Evolutionary conservation across 768 basidiomycete genomes (phyloP), one percentile per base, ranked within the genome.

Genomic region (Paxillus involutus): DNA sequence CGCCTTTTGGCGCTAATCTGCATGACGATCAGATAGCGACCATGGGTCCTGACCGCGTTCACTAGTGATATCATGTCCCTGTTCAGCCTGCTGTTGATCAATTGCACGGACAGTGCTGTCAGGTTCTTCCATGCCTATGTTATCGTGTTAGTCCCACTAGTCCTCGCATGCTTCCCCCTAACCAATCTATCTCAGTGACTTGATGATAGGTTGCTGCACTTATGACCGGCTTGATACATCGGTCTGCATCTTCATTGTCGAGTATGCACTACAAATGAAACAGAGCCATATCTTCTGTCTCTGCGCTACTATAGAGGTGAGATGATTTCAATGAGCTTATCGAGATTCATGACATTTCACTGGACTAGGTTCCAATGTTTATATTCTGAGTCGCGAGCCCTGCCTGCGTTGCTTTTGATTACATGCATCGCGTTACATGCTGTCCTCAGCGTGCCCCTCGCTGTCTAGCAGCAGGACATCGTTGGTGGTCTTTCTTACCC

Each of bases 161-260:
- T 58, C 17, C 51, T 62, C 51, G 41, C 3, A 52, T 56, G 21
- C 40, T 41, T 44, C 51, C 26, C 19, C 49, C 48, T 60, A n/a
- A 54, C 58, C 50, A 55, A 55, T 51, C 37, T 44, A 17, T 24
- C 47, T 44, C 55, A 80, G 77, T 49, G 78, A 83, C 67, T 63
- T 83, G 46, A 54, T 70, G 2, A 62, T 80, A 39, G 82, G 82
- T 63, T 66, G 48, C 29, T 77, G 47, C 73, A 75, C 57, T 80
- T 1, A 59, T 80, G 33, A 80, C 77, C n/a, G 82, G 82, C 3
- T 83, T 81, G 82, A 69, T 80, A 21, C 80, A 83, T 49, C 70
- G 1, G 55, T 71, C 29, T 80, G 81, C 57, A 61, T 80, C 51
- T 59, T 67, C 42, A 60, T 81, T 11, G 71, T 77, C 55, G 69